phyloP scores from a whole-genome alignment of 345 rosid genomes.

The Sisymbrium irio region DNA sequence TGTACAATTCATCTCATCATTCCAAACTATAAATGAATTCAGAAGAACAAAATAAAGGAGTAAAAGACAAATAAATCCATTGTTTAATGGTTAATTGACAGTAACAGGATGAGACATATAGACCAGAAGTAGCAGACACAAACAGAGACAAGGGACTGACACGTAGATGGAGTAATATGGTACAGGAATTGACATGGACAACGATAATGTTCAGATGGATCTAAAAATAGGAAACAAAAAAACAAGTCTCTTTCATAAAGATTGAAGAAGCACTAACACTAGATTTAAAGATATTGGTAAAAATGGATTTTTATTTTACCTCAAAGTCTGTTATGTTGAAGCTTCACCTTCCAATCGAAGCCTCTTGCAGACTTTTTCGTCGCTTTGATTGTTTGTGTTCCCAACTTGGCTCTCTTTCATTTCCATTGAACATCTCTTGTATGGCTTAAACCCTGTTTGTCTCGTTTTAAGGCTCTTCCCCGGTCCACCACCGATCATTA shows the following conservation, averaged over 20 bases:
- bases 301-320: conserved; percentile 20
- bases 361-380: conserved; percentile 80
- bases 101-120: conserved; percentile 28
- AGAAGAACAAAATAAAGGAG: not conserved
- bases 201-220: conserved; percentile 29
- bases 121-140: conserved; percentile 31
- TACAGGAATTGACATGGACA: conserved; percentile 23
- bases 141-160: conserved; percentile 16
- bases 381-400: conserved; percentile 48
- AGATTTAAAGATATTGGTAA: conserved; percentile 16
- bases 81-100: conserved; percentile 26
- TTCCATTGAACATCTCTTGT: conserved; percentile 89
- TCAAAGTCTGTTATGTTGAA: conserved; percentile 35
- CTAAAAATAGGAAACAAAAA: not conserved
- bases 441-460: conserved; percentile 90
- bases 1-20: conserved; percentile 8
- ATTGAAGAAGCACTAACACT: conserved; percentile 20
- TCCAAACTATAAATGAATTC: not conserved
- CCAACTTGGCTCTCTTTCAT: conserved; percentile 55
- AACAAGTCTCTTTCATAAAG: conserved; percentile 9
- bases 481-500: conserved; percentile 53
- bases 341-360: conserved; percentile 80
- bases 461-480: conserved; percentile 48
- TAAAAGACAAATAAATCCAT: conserved; percentile 25
- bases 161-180: conserved; percentile 6